Evolutionary conservation across 768 basidiomycete genomes (phyloP), one percentile per base, ranked within the genome.

Genomic region (Xerocomus brunneocitrinus): DNA sequence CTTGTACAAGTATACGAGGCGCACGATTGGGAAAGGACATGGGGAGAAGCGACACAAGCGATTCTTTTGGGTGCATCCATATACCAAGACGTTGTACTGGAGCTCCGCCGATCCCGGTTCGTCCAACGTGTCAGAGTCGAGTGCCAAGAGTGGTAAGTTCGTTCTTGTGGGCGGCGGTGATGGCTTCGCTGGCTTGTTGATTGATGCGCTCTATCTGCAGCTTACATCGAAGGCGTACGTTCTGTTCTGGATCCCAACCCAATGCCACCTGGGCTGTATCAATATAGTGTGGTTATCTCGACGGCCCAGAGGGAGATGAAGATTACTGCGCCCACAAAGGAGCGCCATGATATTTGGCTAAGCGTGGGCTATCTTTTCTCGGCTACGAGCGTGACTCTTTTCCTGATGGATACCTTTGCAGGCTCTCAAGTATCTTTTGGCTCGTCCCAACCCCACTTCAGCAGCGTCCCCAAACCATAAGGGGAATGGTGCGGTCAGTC

Each of bases 11-110:
- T 98, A 99, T 72, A 98, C 95, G 8, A 80, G 95, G 48, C 81
- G 83, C 53, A 73, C 89, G 16, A 83, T 98, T 63, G 92, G 94
- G 24, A 95, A 90, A 71, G 94, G 92, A 12, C 81, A 93, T 67
- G 91, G 91, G 22, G 88, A 92, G 68, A 85, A 83, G 67, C 76
- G 95, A 48, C 97, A 99, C 71, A 86, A 84, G 69, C 79, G 97
- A 35, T 99, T 94, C 83, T 97, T 98, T 80, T 99, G 97, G 97
- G 86, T 99, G n/a, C 95, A 98, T 71, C 97, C 97, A 19, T 99
- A 98, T 68, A 98, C 95, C 38, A 92, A 91, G 76, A 98, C 94
- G 5, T 64, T 99, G 54, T 98, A 98, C 70, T 99, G 97, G 97
- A 92, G 91, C 64, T 87, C 90, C 16, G 83, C 85, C 9, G 95